Evolutionary conservation across 164 flowering plant species (phyloP).

Genomic region (Nymphaea thermarum): DNA sequence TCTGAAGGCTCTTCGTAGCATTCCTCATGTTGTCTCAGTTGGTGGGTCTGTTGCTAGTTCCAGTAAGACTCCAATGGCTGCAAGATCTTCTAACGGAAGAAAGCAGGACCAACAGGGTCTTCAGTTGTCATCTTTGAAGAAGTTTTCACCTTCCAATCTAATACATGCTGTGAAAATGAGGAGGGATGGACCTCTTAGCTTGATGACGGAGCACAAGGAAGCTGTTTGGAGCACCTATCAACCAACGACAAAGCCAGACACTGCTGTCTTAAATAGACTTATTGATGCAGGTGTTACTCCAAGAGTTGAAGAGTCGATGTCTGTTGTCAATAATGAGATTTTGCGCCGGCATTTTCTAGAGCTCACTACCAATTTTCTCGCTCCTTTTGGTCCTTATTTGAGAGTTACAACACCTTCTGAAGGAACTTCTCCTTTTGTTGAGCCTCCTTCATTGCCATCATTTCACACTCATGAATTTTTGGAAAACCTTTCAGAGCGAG

Average conservation of each 20-base stretch:
- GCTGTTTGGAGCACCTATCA: conserved; percentile 84
- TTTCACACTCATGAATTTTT: conserved; percentile 76
- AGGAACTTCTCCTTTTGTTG: conserved; percentile 79
- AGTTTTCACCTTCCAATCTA: conserved; percentile 70
- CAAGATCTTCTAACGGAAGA: conserved; percentile 30
- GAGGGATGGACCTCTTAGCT: conserved; percentile 93
- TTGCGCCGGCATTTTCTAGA: conserved; percentile 94
- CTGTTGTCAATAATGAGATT: conserved; percentile 96
- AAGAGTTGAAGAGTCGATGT: conserved; percentile 95
- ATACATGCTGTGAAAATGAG: conserved; percentile 76
- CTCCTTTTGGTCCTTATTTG: conserved; percentile 95
- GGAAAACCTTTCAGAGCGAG: conserved; percentile 64
- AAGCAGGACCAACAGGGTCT: conserved; percentile 18
- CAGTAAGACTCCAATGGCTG: conserved; percentile 30
- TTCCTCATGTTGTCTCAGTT: conserved; percentile 88
- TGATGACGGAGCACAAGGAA: conserved; percentile 95
- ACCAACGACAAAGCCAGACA: conserved; percentile 83
- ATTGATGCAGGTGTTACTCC: conserved; percentile 94
- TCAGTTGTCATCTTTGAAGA: conserved; percentile 17
- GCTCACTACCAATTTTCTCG: conserved; percentile 89
- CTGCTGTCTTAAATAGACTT: conserved; percentile 86
- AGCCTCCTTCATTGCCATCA: conserved; percentile 75
- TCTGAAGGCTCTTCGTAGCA: conserved; percentile 70
- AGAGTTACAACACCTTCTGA: conserved; percentile 74
- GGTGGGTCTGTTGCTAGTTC: conserved; percentile 68